Evolutionary conservation across 2,329 filamentous ascomycete genomes (phyloP), one percentile per base, ranked within the genome.

Genomic region (Paraphoma sp.): DNA sequence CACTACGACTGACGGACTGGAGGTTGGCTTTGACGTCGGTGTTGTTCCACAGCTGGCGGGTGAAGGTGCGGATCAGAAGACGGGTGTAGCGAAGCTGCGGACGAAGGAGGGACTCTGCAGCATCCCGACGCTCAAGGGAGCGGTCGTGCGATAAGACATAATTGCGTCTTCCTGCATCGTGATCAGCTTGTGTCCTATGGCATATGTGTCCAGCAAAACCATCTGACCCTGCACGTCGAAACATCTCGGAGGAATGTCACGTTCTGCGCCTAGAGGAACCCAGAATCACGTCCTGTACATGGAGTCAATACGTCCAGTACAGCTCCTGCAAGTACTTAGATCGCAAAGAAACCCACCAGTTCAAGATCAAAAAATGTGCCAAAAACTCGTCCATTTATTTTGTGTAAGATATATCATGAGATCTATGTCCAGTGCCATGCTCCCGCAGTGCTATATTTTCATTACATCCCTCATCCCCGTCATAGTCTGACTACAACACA

Each of bases 1-100:
- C 81, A 96, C 91, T 30, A 99, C 94, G 7, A 96, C 90, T 1
- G 89, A 89, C 7, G 79, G 78, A 45, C 83, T 94, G 49, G 90
- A 93, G 79, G 94, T 97, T 36, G 93, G 85, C 0, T 99, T 98
- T 74, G 91, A 98, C 71, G 91, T 90, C 3, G 84, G 80, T 44
- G 87, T 83, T 45, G 91, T 97, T 36, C 89, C 91, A 78, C 87
- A 89, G 78, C 81, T 94, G 56, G 88, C 89, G 71, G 89, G 89
- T 76, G 86, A 88, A 60, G 90, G 84, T 47, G 82, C 84, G 65
- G 78, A 79, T 43, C 85, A 80, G 65, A 84, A 84, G 76, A 81
- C 79, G 42, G 80, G 80, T 38, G 71, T 87, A 31, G 86, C 83
- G 38, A 83, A 82, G 73, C 81, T 98, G 64, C 87, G 92, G 62